A percentile compares a stretch with the other conserved stretches of the same genome.
These are phyloP conservation scores for Amorphotheca resinae DNA, from an alignment of 495 filamentous ascomycete genomes.

Conservation along the genomic window DNA sequence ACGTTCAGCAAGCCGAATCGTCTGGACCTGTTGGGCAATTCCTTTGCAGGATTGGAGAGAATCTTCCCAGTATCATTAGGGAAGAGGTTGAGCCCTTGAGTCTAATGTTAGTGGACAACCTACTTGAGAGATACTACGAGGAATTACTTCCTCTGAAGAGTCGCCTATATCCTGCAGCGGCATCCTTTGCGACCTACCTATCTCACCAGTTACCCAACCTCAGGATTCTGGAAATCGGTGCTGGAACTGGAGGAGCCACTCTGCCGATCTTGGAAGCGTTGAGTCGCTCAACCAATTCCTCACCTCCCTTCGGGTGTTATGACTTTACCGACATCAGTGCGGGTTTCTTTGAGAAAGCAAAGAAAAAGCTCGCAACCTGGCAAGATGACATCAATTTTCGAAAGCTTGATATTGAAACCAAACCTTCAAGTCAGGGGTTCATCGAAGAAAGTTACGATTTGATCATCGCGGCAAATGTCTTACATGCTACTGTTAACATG, in stretches of 20 bases:
- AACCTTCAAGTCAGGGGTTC: constrained; percentile 36
- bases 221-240: constrained; percentile 38
- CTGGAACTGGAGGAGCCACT: constrained; percentile 29
- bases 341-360: constrained; percentile 35
- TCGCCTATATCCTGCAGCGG: too few species aligned
- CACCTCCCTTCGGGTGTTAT: constrained; percentile 17
- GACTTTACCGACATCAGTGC: constrained; percentile 39
- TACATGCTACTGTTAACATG: constrained; percentile 40
- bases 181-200: not conserved
- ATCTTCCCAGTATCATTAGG: not conserved
- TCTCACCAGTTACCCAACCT: constrained; percentile 28
- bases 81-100: not conserved
- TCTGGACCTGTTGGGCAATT: too few species aligned
- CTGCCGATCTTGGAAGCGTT: constrained; percentile 18
- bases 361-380: constrained; percentile 28
- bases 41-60: not conserved
- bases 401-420: constrained; percentile 36
- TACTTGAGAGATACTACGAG: not conserved
- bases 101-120: not conserved
- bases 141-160: not conserved
- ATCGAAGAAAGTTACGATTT: constrained; percentile 33
- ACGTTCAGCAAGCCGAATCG: too few species aligned
- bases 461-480: constrained; percentile 33
- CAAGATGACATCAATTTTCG: constrained; percentile 14
- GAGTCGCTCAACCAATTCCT: not conserved